Base-by-base conservation (phyloP, 129 eudicot genomes). In the Chrysanthemum makinoi region DNA sequence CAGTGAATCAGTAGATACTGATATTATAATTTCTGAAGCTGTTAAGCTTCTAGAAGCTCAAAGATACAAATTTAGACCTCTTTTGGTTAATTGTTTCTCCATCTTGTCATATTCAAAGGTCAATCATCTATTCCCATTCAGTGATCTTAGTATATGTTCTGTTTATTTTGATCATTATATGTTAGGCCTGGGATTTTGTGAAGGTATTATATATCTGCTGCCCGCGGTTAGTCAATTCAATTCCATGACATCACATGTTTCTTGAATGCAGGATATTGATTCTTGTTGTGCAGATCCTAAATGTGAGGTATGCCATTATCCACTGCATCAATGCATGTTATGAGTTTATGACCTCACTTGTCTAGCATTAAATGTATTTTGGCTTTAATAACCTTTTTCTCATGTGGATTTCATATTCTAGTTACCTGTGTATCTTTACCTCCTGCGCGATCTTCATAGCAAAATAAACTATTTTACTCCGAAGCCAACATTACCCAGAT, bases 281-380 rank as follows among this genome's bases (percentile, higher is more conserved):
- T 79, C 91, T 24, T 90, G 95, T 70, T 90, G 96, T 77, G 83
- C 95, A 60, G 96, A 87, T 77, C 87, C 95, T 67, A 83, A 80
- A 49, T 79, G 89, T 44, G 86, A 87, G 91, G 96, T 90, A 83
- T 50, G 66, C 26, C 19, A 43, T 62, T 28, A 49, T 72, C 61
- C 28, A 63, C 75, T 58, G 46, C 64, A 72, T 53, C 44, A 70
- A 30, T 51, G 57, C 64, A 39, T 59, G 30, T 30, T 43, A 10
- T n/a, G n/a, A n/a, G n/a, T n/a, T n/a, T n/a, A n/a, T 15, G 5
- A 6, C 46, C 8, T 70, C 65, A 62, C 48, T 22, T 54, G n/a
- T 75, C 66, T 65, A 13, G 68, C 73, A 54, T 49, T 46, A 1
- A 43, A 60, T 20, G 26, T 48, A 72, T 39, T 59, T 70, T 66